These are phyloP conservation scores for Grosmannia serpens DNA, from an alignment of 2,329 filamentous ascomycete species.

Conservation along the genomic window DNA sequence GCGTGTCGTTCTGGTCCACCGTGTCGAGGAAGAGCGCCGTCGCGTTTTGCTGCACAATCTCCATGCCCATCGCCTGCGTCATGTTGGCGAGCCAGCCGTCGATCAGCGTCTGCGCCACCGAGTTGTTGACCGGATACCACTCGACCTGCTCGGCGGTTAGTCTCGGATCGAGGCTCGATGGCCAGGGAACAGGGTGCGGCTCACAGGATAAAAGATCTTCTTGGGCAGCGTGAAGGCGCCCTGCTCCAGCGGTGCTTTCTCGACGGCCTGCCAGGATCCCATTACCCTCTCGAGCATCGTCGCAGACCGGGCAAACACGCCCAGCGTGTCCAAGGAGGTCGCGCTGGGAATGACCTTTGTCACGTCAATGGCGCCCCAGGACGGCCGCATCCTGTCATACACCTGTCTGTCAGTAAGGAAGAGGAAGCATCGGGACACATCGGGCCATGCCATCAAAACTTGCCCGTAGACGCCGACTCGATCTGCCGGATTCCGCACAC, in stretches of 20 bases:
- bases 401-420: background rate
- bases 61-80: slow-evolving; percentile 2
- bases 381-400: background rate
- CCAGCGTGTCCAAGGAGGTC: slow-evolving; percentile 1
- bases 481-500: slow-evolving; percentile 3
- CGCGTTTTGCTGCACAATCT: slow-evolving; percentile 2
- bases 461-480: slow-evolving; percentile 3
- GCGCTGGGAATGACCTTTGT: slow-evolving; percentile 3
- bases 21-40: slow-evolving; percentile 1
- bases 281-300: slow-evolving; percentile 1
- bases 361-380: slow-evolving; percentile 3
- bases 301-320: background rate
- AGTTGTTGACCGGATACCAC: slow-evolving; percentile 3
- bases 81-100: slow-evolving; percentile 2
- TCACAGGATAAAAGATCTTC: slow-evolving; percentile 3
- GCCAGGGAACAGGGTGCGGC: background rate
- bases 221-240: slow-evolving; percentile 1
- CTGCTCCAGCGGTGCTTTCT: background rate
- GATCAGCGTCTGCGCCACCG: slow-evolving; percentile 1
- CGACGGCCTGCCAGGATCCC: slow-evolving; percentile 2
- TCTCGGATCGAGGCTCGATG: too few species aligned
- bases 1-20: background rate
- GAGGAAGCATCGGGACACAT: too few species aligned
- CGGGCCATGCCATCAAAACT: background rate
- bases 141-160: background rate